Evolutionary conservation across 139 green algal species (phyloP).

Genomic region (Chlorella sp.): DNA sequence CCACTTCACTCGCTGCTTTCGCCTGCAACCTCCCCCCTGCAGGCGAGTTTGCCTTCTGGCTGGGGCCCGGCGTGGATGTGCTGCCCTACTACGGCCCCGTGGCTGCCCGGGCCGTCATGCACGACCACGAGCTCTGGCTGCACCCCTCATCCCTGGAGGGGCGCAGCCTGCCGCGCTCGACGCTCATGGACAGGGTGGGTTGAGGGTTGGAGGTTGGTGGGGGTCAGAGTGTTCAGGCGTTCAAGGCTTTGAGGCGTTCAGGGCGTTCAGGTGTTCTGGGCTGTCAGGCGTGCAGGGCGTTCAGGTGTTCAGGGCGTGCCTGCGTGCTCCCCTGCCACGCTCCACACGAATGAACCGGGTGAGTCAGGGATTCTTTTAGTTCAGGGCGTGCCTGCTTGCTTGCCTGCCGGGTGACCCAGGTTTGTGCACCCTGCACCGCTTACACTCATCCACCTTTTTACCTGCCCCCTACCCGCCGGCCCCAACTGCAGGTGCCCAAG

Average conservation of each 20-base stretch:
- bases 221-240: too few species aligned
- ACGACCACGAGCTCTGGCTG: constrained; percentile 87
- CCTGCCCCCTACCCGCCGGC: not conserved
- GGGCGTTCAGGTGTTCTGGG: too few species aligned
- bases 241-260: too few species aligned
- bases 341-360: constrained; percentile 5
- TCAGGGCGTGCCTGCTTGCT: too few species aligned
- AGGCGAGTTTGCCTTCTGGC: constrained; percentile 66
- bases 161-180: constrained; percentile 20
- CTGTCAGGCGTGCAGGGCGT: too few species aligned
- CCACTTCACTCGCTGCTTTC: not conserved
- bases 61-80: constrained; percentile 49
- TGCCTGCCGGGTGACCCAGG: too few species aligned
- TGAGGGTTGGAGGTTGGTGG: too few species aligned
- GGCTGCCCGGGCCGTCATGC: constrained; percentile 62
- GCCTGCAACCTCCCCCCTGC: not conserved
- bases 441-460: not conserved
- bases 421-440: not conserved
- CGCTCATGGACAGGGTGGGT: constrained; percentile 16
- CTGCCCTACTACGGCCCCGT: constrained; percentile 68
- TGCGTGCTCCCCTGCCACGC: too few species aligned
- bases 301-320: too few species aligned
- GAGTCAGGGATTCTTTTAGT: not conserved
- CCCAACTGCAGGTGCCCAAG: constrained; percentile 63
- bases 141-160: constrained; percentile 69